Evolutionary conservation across 1,284 basidiomycete genomes (phyloP).

Genomic region (Phellopilus nigrolimitatus): DNA sequence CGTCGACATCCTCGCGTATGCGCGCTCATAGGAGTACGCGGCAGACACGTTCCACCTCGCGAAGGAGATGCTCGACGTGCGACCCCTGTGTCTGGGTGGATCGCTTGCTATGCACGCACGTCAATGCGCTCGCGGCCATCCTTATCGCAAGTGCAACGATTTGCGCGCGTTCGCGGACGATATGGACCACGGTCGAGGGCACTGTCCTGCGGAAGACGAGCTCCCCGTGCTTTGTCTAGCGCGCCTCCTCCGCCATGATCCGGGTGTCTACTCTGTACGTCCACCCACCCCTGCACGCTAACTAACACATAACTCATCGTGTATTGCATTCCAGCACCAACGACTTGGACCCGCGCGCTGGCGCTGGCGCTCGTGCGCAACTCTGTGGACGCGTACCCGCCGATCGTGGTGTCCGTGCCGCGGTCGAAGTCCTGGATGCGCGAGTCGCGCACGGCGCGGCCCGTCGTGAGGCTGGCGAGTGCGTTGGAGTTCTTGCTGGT

Average conservation of each 20-base stretch:
- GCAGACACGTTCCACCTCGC: constrained; percentile 77
- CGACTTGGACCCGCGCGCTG: constrained; percentile 23
- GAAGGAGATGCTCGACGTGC: constrained; percentile 74
- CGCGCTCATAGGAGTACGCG: constrained; percentile 58
- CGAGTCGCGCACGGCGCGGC: constrained; percentile 18
- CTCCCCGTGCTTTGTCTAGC: constrained; percentile 54
- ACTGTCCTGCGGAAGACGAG: constrained; percentile 28
- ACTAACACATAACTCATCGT: background rate
- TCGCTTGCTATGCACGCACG: constrained; percentile 52
- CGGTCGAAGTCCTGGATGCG: constrained; percentile 13
- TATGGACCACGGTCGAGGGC: constrained; percentile 52
- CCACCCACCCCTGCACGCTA: background rate
- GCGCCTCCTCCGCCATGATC: constrained; percentile 59
- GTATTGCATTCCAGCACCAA: constrained; percentile 20
- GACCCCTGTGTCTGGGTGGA: constrained; percentile 40
- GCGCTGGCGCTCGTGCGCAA: constrained; percentile 26
- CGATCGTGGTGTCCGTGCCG: constrained; percentile 15
- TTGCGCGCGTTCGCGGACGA: constrained; percentile 49
- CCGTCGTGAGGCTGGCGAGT: constrained; percentile 21
- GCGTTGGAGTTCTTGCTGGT: too few relatives aligned
- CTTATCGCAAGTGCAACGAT: constrained; percentile 41
- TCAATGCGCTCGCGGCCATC: constrained; percentile 56
- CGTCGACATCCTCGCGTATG: constrained; percentile 76
- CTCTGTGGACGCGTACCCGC: constrained; percentile 26
- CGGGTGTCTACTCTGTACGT: constrained; percentile 57